Percentiles rank a stretch among this genome's conserved stretches.
Evolutionary conservation across 192 early-diverging fungal genomes (phyloP).

Genomic region (Gaertneriomyces semiglobifer): DNA sequence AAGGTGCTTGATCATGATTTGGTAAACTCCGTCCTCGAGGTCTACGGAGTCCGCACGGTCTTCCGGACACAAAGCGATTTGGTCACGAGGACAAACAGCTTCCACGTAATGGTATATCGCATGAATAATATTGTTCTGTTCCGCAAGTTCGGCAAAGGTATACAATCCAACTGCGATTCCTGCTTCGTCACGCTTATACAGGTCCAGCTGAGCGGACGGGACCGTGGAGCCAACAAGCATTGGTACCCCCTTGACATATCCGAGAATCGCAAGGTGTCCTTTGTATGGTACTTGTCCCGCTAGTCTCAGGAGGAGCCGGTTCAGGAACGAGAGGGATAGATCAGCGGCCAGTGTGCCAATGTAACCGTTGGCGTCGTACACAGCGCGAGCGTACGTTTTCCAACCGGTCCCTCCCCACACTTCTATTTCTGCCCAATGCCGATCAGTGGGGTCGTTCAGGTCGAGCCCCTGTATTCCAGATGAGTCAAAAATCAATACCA

Average conservation of each 20-base stretch:
- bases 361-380: background rate
- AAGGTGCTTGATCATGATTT: background rate
- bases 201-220: background rate
- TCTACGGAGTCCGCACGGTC: background rate
- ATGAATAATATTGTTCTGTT: too few relatives aligned
- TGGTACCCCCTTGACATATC: background rate
- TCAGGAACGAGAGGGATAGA: background rate
- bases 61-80: too few relatives aligned
- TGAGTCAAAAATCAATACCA: too few relatives aligned
- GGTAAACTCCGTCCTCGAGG: background rate
- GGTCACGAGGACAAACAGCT: too few relatives aligned
- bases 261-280: slow-evolving; percentile 3
- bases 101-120: too few relatives aligned
- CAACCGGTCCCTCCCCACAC: background rate
- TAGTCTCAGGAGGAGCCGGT: background rate
- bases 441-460: too few relatives aligned
- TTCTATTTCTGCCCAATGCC: too few relatives aligned
- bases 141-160: too few relatives aligned
- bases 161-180: too few relatives aligned
- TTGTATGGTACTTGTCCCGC: slow-evolving; percentile 4
- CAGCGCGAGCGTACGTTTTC: slow-evolving; percentile 5
- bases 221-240: slow-evolving; percentile 2
- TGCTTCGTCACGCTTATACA: background rate
- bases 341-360: slow-evolving; percentile 7
- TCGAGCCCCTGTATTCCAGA: too few relatives aligned